These are phyloP conservation scores for Neocatenulostroma microsporum DNA, from an alignment of 2,329 filamentous ascomycete genomes.

Conservation along the genomic window DNA sequence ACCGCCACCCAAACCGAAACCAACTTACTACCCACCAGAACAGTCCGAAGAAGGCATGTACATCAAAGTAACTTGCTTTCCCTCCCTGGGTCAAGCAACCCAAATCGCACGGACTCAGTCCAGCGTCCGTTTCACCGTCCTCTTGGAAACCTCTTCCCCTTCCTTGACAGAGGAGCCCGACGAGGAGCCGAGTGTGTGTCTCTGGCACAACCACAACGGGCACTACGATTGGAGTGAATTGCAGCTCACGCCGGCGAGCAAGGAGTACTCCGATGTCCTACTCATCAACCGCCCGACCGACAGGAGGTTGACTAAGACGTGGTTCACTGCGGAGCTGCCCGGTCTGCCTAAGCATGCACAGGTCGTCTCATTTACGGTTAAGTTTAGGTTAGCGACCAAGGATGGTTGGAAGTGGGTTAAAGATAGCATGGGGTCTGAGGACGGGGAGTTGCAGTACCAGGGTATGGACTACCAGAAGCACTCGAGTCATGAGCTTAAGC, in stretches of 20 bases:
- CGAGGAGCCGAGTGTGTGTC: constrained; percentile 60
- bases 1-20: constrained; percentile 21
- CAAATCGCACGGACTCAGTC: constrained; percentile 40
- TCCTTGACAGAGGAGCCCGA: constrained; percentile 35
- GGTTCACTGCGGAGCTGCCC: constrained; percentile 48
- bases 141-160: constrained; percentile 32
- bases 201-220: constrained; percentile 62
- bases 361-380: constrained; percentile 60
- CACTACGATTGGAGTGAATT: constrained; percentile 53
- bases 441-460: constrained; percentile 56
- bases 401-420: constrained; percentile 64
- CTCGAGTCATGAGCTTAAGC: constrained; percentile 38
- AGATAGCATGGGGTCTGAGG: constrained; percentile 54
- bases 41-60: constrained; percentile 34
- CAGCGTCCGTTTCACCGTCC: constrained; percentile 55
- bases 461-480: constrained; percentile 19
- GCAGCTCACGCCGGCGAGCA: constrained; percentile 43
- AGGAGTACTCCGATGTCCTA: constrained; percentile 22
- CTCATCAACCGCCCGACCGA: constrained; percentile 17
- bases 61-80: constrained; percentile 54
- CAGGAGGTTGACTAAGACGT: constrained; percentile 33
- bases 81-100: constrained; percentile 69
- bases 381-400: constrained; percentile 50
- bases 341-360: constrained; percentile 38
- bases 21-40: constrained; percentile 13